These are phyloP conservation scores for Phytopythium litorale DNA, from an alignment of 352 stramenopile species.

Conservation along the genomic window DNA sequence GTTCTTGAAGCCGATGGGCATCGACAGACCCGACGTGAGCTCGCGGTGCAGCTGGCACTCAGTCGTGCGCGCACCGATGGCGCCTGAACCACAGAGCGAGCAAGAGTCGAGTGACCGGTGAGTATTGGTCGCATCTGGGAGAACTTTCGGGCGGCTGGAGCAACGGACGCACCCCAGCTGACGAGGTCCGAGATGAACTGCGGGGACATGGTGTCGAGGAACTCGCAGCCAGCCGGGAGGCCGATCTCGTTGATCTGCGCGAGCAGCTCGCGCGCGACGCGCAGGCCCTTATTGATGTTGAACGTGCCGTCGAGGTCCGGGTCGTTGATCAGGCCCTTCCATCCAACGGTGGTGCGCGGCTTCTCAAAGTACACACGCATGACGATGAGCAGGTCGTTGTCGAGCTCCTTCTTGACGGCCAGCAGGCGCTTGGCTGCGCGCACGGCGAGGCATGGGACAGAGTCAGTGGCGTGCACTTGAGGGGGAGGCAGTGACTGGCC, in stretches of 20 bases:
- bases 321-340: conserved; percentile 91
- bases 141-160: no score
- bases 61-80: conserved; percentile 88
- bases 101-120: neutral
- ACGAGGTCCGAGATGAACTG: conserved; percentile 90
- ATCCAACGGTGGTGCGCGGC: conserved; percentile 85
- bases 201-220: conserved; percentile 89
- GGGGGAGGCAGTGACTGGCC: no score
- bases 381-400: conserved; percentile 83
- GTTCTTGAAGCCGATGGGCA: conserved; percentile 92
- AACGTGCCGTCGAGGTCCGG: conserved; percentile 87
- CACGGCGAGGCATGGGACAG: neutral
- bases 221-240: conserved; percentile 81
- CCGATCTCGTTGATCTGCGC: conserved; percentile 85
- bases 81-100: conserved; percentile 5
- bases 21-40: conserved; percentile 85
- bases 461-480: neutral
- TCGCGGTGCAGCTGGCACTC: conserved; percentile 89
- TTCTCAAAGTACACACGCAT: conserved; percentile 93
- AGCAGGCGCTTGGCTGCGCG: conserved; percentile 56
- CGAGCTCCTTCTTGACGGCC: conserved; percentile 63
- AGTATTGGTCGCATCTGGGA: neutral
- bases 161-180: conserved; percentile 53
- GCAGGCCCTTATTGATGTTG: conserved; percentile 91
- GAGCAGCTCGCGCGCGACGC: conserved; percentile 77